Evolutionary conservation across 1,284 basidiomycete species (phyloP).

Genomic region (Sporisorium graminicola): DNA sequence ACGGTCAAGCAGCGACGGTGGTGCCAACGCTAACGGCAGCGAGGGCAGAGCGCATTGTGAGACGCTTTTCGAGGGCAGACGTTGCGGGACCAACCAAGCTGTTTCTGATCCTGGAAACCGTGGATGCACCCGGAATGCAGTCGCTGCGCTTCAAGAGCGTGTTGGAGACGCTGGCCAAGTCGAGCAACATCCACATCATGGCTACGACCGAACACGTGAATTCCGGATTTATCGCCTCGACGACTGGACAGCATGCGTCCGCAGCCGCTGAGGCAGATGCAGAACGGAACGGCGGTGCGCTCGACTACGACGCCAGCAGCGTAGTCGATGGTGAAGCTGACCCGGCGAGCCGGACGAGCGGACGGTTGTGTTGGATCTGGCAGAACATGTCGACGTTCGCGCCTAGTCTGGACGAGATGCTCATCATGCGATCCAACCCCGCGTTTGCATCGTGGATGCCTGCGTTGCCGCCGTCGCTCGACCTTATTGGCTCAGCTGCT

Average conservation of each 20-base stretch:
- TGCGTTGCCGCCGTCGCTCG: slow-evolving; percentile 26
- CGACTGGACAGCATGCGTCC: slow-evolving; percentile 18
- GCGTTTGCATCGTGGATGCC: slow-evolving; percentile 47
- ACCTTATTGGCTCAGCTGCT: slow-evolving; percentile 36
- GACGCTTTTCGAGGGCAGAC: slow-evolving; percentile 12
- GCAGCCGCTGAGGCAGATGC: neutral
- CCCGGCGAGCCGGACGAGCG: neutral
- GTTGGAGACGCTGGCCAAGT: slow-evolving; percentile 29
- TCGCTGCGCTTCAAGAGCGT: slow-evolving; percentile 38
- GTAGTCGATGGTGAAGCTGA: neutral
- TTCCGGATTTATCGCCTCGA: slow-evolving; percentile 35
- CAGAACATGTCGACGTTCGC: slow-evolving; percentile 48
- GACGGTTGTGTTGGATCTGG: slow-evolving; percentile 46
- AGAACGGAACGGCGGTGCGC: neutral
- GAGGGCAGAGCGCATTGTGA: slow-evolving; percentile 39
- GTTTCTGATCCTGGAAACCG: slow-evolving; percentile 43
- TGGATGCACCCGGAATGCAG: slow-evolving; percentile 50
- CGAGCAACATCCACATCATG: slow-evolving; percentile 47
- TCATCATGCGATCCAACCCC: slow-evolving; percentile 49
- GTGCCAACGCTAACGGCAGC: slow-evolving; percentile 36
- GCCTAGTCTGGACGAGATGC: slow-evolving; percentile 48
- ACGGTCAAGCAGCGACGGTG: slow-evolving; percentile 13
- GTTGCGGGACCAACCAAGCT: slow-evolving; percentile 27
- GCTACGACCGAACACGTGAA: slow-evolving; percentile 49
- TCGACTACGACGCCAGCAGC: neutral